These are phyloP conservation scores for Trichosporon coremiiforme DNA, from an alignment of 1,284 basidiomycete genomes.

Conservation along the genomic window DNA sequence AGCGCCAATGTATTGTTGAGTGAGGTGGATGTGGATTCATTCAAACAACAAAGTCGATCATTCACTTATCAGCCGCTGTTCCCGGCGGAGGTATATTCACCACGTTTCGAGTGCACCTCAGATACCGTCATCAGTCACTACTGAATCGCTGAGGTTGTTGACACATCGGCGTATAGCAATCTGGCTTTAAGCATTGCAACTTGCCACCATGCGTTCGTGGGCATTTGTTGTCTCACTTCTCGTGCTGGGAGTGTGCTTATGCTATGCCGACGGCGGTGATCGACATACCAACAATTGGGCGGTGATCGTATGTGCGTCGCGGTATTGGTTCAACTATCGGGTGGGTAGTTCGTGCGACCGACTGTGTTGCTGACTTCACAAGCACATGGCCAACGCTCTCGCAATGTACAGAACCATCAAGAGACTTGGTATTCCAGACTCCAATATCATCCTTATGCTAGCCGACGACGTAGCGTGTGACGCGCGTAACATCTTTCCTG, in stretches of 20 bases:
- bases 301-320: slow-evolving; percentile 87
- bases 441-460: slow-evolving; percentile 98
- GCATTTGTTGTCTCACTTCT: neutral
- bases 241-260: neutral
- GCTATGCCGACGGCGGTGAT: slow-evolving; percentile 25
- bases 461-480: slow-evolving; percentile 97
- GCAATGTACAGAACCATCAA: slow-evolving; percentile 99
- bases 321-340: slow-evolving; percentile 99
- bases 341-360: too few species aligned
- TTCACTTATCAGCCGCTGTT: too few species aligned
- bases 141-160: too few species aligned
- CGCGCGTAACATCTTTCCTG: slow-evolving; percentile 86
- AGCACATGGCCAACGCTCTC: slow-evolving; percentile 98
- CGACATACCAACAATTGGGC: slow-evolving; percentile 97
- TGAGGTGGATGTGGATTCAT: too few species aligned
- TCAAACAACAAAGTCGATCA: too few species aligned
- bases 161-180: too few species aligned
- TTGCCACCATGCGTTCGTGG: neutral
- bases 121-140: too few species aligned
- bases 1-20: too few species aligned
- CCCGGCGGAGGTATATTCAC: too few species aligned
- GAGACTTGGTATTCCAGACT: slow-evolving; percentile 94
- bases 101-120: too few species aligned
- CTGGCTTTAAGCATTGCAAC: neutral
- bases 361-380: slow-evolving; percentile 19